Conservation (phyloP, 2,329 filamentous ascomycete species). For the Tolypocladium tundrense region DNA sequence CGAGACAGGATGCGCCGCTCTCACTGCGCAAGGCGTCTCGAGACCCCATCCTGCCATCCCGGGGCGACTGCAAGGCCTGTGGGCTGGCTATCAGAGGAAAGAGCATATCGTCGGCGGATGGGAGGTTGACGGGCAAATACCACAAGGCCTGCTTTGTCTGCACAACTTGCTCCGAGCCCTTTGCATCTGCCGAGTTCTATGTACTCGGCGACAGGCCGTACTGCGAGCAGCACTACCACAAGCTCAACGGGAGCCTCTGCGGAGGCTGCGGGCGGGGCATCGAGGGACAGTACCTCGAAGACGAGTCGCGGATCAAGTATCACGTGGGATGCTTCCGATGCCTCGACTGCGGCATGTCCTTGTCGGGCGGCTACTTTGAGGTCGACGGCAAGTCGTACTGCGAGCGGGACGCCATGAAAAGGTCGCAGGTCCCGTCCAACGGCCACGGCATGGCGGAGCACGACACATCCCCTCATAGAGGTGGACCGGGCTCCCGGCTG, state of each 20-base stretch:
- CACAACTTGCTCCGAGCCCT: conserved; percentile 69
- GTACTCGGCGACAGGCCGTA: conserved; percentile 80
- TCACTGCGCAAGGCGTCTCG: conserved; percentile 25
- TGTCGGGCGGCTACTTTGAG: conserved; percentile 86
- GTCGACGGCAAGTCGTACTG: conserved; percentile 73
- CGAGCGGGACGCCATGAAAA: conserved; percentile 69
- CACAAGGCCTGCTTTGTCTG: conserved; percentile 95
- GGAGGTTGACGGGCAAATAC: conserved; percentile 82
- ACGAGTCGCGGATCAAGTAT: conserved; percentile 66
- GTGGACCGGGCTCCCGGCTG: conserved; percentile 10
- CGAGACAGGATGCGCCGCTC: not conserved
- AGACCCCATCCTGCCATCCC: conserved; percentile 34
- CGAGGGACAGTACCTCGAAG: conserved; percentile 88
- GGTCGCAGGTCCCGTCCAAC: conserved; percentile 26
- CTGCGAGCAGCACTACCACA: conserved; percentile 87
- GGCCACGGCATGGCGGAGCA: not conserved
- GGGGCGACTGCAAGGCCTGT: conserved; percentile 79
- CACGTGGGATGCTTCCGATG: conserved; percentile 84
- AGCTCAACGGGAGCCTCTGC: conserved; percentile 80
- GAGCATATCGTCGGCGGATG: conserved; percentile 87
- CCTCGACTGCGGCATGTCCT: conserved; percentile 60
- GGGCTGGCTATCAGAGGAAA: conserved; percentile 71
- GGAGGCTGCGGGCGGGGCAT: conserved; percentile 72
- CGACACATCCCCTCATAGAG: conserved; percentile 5
- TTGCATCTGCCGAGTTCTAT: conserved; percentile 84